Conservation (phyloP, 2,329 filamentous ascomycete genomes). For the Aspergillus sp. region DNA sequence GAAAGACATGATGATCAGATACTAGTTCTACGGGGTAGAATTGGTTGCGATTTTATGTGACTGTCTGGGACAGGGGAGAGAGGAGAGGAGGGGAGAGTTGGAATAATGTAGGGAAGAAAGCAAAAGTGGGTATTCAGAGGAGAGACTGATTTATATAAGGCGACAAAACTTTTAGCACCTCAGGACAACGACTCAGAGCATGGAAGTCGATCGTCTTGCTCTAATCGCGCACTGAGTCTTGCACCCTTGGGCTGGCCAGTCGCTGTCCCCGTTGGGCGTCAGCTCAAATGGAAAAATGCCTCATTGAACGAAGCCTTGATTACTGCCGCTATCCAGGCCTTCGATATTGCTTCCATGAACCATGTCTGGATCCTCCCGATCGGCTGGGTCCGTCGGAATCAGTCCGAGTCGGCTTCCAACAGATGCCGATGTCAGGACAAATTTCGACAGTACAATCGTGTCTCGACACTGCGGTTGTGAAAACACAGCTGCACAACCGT, state of each 20-base stretch:
- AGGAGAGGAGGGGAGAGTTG: background rate
- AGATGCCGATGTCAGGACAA: background rate
- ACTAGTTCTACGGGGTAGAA: background rate
- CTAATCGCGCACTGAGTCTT: background rate
- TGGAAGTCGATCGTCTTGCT: background rate
- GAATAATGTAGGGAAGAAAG: background rate
- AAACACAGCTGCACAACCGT: too few relatives aligned
- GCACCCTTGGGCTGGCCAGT: background rate
- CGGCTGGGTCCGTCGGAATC: constrained; percentile 1
- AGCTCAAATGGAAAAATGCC: constrained; percentile 5
- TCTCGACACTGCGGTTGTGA: background rate
- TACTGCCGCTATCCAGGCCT: background rate
- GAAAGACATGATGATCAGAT: constrained; percentile 43
- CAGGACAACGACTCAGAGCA: background rate
- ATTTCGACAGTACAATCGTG: background rate
- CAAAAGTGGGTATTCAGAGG: background rate
- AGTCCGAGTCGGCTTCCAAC: background rate
- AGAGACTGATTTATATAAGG: background rate
- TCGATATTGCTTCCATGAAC: background rate
- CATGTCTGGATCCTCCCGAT: constrained; percentile 2
- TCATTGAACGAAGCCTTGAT: background rate
- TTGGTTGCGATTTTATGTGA: background rate
- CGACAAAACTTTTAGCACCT: background rate
- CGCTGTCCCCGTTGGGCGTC: background rate
- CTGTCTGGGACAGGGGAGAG: background rate